Evolutionary conservation across 345 rosid genomes (phyloP), one percentile per base, ranked within the genome.

Genomic region (Dimocarpus longan): DNA sequence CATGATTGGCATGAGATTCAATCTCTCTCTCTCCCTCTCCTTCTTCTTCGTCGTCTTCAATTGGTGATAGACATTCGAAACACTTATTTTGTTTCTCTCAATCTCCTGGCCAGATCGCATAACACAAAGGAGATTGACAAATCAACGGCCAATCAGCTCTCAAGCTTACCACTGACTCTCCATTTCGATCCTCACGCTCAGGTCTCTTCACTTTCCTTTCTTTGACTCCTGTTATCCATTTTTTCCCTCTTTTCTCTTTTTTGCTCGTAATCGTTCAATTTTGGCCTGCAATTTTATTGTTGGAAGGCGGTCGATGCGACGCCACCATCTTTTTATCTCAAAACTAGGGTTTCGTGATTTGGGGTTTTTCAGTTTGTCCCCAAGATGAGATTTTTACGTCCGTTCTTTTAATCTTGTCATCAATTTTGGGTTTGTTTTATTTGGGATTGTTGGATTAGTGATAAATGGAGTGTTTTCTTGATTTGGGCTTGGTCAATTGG

Each of bases 261-360:
- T 26, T 40, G 24, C 59, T 24, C 18, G 10, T 68, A 46, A 50
- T 10, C 13, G 7, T 67, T 67, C 16, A 48, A 54, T 26, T 50
- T 71, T 28, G 40, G 40, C 10, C 13, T 5, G 13, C 37, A 15
- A 68, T 76, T 62, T 15, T 24, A 54, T 68, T 57, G 18, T 76
- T 26, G 68, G 24, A 19, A 42, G 64, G 13, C n/a, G 40, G 13
- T 40, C 1, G 43, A 44, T 39, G 62, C 75, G 15, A 78, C 74
- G 69, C 57, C 66, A 78, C 28, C 68, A 15, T 76, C 77, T 76
- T 74, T 73, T 40, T 82, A 75, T 70, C 71, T 43, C 24, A 52
- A 80, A 75, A 24, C n/a, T 73, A 76, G 77, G 80, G 81, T 73
- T 82, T 66, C 8, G 64, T 46, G 66, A 24, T 76, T 73, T 39